Evolutionary conservation across 2,329 filamentous ascomycete species (phyloP).

Genomic region (Sarocladium kiliense): DNA sequence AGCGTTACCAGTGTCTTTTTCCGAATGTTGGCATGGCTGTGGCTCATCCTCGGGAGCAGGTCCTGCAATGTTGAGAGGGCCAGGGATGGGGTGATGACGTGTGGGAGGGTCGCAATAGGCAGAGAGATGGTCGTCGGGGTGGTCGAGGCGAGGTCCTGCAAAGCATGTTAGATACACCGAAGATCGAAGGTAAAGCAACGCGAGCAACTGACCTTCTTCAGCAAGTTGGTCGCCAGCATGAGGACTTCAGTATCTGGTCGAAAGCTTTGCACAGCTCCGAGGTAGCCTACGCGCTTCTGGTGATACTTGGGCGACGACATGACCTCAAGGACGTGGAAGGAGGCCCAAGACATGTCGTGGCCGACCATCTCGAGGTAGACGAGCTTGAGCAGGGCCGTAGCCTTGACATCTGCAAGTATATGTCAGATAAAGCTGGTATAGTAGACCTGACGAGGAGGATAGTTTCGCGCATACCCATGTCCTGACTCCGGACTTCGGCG

Average conservation of each 20-base stretch:
- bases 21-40: conserved; percentile 78
- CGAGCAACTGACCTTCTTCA: conserved; percentile 69
- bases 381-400: conserved; percentile 89
- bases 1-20: conserved; percentile 97
- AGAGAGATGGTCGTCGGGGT: conserved; percentile 74
- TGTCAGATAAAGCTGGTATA: background rate
- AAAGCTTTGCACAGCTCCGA: conserved; percentile 94
- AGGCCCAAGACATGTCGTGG: conserved; percentile 99
- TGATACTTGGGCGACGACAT: conserved; percentile 95
- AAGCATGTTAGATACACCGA: background rate
- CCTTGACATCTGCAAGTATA: conserved; percentile 70
- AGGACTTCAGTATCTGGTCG: conserved; percentile 92
- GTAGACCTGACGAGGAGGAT: background rate
- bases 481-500: conserved; percentile 82
- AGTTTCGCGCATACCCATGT: conserved; percentile 58
- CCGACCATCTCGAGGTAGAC: conserved; percentile 99
- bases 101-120: conserved; percentile 84
- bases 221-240: conserved; percentile 92
- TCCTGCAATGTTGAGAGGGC: conserved; percentile 86
- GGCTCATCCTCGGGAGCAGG: conserved; percentile 76
- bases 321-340: conserved; percentile 96
- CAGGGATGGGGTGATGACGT: conserved; percentile 88
- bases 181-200: background rate
- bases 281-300: conserved; percentile 92
- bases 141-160: conserved; percentile 66